Percentiles rank a stretch among this genome's conserved stretches.
These are phyloP conservation scores for Penicillium sp. DNA, from an alignment of 2,329 filamentous ascomycete genomes.

Conservation along the genomic window DNA sequence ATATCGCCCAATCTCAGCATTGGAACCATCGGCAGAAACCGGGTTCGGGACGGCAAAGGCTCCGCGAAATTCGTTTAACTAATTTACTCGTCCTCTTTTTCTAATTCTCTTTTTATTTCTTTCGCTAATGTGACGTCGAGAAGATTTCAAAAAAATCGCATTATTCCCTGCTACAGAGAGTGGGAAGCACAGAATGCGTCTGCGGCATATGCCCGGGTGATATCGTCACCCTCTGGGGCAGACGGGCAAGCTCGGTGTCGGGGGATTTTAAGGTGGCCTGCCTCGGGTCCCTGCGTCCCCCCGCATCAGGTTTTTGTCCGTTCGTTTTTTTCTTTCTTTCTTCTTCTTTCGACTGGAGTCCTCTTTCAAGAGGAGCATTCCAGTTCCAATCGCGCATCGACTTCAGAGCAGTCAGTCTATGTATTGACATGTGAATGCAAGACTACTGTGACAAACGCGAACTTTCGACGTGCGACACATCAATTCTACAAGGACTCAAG, in stretches of 20 bases:
- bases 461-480: not conserved
- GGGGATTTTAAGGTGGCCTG: not conserved
- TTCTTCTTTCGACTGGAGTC: not conserved
- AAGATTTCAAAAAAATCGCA: not conserved
- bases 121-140: not conserved
- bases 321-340: not conserved
- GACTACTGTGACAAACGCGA: not conserved
- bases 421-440: not conserved
- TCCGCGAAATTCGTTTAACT: constrained; percentile 10
- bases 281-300: not conserved
- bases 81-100: not conserved
- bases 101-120: constrained; percentile 8
- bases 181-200: not conserved
- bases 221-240: not conserved
- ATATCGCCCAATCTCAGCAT: not conserved
- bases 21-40: constrained; percentile 21
- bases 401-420: not conserved
- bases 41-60: constrained; percentile 12
- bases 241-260: not conserved
- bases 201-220: not conserved
- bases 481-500: not conserved
- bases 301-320: constrained; percentile 3
- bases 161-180: not conserved
- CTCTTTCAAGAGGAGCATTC: not conserved
- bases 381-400: not conserved